phyloP scores from a whole-genome alignment of 108 stramenopile genomes.

The Nitzschia palea region DNA sequence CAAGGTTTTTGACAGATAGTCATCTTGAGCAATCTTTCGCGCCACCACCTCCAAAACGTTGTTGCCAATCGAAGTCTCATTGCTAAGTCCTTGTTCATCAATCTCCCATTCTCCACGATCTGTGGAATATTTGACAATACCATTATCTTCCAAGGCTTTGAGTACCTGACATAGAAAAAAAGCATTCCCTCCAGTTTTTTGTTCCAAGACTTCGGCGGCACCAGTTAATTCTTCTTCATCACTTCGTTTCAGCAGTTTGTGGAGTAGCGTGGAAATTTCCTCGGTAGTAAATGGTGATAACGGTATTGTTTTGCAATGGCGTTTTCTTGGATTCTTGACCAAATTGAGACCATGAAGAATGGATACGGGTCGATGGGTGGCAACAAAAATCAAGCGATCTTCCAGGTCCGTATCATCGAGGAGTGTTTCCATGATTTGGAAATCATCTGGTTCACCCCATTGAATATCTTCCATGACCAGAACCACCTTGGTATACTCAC shows the following conservation, averaged over 20 bases:
- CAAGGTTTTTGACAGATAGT: not conserved
- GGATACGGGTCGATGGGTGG: not conserved
- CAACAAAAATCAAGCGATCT: constrained; percentile 1
- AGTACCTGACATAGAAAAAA: not conserved
- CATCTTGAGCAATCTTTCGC: not conserved
- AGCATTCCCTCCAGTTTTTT: constrained; percentile 6
- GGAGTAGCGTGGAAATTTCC: not conserved
- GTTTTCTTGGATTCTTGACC: not conserved
- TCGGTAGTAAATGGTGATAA: not conserved
- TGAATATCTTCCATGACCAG: constrained; percentile 7
- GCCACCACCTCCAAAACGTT: not conserved
- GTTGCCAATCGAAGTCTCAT: not conserved
- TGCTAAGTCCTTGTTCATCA: not conserved
- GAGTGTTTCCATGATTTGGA: constrained; percentile 2
- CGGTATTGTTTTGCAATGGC: not conserved
- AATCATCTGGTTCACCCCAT: constrained; percentile 16
- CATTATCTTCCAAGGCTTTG: not conserved
- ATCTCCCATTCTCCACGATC: not conserved
- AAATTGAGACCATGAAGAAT: constrained; percentile 2
- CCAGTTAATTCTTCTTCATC: not conserved
- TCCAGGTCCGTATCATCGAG: not conserved
- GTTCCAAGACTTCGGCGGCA: not conserved
- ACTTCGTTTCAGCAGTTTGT: not conserved
- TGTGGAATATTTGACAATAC: not conserved
- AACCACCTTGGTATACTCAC: not conserved